Evolutionary conservation across 2,329 filamentous ascomycete genomes (phyloP).

Genomic region (Sporothrix variecibatus): DNA sequence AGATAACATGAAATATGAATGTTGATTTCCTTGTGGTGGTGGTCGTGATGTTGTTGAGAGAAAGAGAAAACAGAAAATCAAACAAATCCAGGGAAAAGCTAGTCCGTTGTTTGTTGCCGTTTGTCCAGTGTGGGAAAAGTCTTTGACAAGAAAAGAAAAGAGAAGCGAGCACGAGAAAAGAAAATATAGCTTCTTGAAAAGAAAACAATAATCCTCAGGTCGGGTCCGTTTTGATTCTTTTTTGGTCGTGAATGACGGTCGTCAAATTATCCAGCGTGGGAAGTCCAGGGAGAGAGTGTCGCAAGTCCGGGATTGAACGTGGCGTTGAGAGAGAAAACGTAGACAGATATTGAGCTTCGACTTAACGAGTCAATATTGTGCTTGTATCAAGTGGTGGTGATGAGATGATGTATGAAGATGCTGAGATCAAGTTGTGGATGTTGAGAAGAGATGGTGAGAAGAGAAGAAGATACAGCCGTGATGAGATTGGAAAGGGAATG

Average conservation of each 20-base stretch:
- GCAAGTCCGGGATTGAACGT: background rate
- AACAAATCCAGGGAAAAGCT: background rate
- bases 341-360: conserved; percentile 27
- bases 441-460: conserved; percentile 10
- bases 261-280: background rate
- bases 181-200: conserved; percentile 10
- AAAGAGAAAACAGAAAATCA: conserved; percentile 6
- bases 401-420: conserved; percentile 19
- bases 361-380: conserved; percentile 29
- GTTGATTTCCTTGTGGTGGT: background rate
- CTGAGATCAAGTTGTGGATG: conserved; percentile 11
- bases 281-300: background rate
- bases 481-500: background rate
- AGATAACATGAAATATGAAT: background rate
- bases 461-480: conserved; percentile 4
- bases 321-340: background rate
- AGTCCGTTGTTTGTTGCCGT: conserved; percentile 19
- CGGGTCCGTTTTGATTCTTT: conserved; percentile 1
- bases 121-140: background rate
- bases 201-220: conserved; percentile 22
- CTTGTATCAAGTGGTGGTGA: background rate
- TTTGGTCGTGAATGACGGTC: background rate
- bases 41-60: background rate
- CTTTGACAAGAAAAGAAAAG: background rate
- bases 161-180: conserved; percentile 3